Evolutionary conservation across 179 eudicot genomes (phyloP), one percentile per base, ranked within the genome.

Genomic region (Silene vulgaris): DNA sequence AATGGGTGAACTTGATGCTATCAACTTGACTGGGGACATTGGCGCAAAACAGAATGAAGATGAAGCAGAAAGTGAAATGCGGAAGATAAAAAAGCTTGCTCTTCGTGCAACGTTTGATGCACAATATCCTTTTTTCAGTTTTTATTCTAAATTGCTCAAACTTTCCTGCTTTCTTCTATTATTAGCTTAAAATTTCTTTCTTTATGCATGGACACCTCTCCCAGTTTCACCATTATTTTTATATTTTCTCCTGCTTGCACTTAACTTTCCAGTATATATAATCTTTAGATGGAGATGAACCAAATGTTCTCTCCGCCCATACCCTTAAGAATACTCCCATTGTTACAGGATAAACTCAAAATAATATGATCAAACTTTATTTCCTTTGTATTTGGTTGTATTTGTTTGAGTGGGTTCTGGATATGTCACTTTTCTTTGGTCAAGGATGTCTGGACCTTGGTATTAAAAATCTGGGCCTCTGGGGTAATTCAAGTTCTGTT

Each of bases 51-150:
- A 65, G 69, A 76, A 80, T 75, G 87, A 85, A 78, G 86, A 71
- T 64, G 85, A 77, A 62, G 74, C 78, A 13, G 76, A 71, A 56
- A 75, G 52, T 37, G 89, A 83, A 79, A 90, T 90, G 65, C 82
- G 97, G 76, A 84, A 83, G 86, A 86, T 88, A 13, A 90, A 89
- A 86, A 93, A 96, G 85, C 89, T 90, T 80, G 99, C 99, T 43
- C 88, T 87, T 69, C 97, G 90, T 84, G 97, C 97, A 69, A 89
- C 89, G 80, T 93, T 93, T 88, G 96, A 89, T 82, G 80, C 96
- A 72, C 89, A 89, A 90, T 96, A 95, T 95, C 99, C 97, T 95
- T 86, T 56, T 56, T 40, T 14, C 17, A 45, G n/a, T 29, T 57
- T 61, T 54, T 19, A n/a, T 78, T 66, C 50, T 45, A 16, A 16